Percentiles rank a stretch among this genome's conserved stretches.
These are phyloP conservation scores for Circinella minor DNA, from an alignment of 371 early-diverging fungal species.

Conservation along the genomic window DNA sequence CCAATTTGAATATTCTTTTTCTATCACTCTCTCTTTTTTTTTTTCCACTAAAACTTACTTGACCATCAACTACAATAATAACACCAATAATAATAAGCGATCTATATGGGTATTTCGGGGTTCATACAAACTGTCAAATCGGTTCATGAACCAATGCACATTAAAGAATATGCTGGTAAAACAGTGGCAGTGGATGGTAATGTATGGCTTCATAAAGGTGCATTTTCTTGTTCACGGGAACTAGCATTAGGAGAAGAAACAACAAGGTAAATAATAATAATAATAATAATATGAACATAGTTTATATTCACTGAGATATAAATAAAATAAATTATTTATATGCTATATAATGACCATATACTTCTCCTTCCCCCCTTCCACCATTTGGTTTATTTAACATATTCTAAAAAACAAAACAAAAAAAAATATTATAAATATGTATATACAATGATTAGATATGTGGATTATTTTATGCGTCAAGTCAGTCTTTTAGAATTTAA, in stretches of 20 bases:
- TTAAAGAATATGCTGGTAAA: slow-evolving; percentile 70
- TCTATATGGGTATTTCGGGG: slow-evolving; percentile 85
- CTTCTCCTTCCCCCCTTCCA: too few species aligned
- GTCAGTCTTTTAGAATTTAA: slow-evolving; percentile 71
- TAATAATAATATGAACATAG: too few species aligned
- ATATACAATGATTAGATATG: slow-evolving; percentile 60
- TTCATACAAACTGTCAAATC: slow-evolving; percentile 80
- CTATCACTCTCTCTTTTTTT: neutral
- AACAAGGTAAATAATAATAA: slow-evolving; percentile 12
- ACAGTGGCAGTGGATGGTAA: slow-evolving; percentile 92
- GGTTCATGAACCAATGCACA: slow-evolving; percentile 67
- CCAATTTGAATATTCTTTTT: neutral
- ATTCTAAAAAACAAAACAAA: too few species aligned
- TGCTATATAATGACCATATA: too few species aligned
- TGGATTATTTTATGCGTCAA: slow-evolving; percentile 75
- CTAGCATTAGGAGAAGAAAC: slow-evolving; percentile 56
- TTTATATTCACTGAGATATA: too few species aligned
- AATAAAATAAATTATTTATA: too few species aligned
- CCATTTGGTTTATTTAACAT: too few species aligned
- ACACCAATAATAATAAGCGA: neutral
- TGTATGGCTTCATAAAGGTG: slow-evolving; percentile 92
- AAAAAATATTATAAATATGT: too few species aligned
- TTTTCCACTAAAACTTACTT: too few species aligned
- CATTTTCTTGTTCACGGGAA: slow-evolving; percentile 81
- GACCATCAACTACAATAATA: too few species aligned